Evolutionary conservation across 1,284 basidiomycete species (phyloP).

Genomic region (Ganoderma lingzhi): DNA sequence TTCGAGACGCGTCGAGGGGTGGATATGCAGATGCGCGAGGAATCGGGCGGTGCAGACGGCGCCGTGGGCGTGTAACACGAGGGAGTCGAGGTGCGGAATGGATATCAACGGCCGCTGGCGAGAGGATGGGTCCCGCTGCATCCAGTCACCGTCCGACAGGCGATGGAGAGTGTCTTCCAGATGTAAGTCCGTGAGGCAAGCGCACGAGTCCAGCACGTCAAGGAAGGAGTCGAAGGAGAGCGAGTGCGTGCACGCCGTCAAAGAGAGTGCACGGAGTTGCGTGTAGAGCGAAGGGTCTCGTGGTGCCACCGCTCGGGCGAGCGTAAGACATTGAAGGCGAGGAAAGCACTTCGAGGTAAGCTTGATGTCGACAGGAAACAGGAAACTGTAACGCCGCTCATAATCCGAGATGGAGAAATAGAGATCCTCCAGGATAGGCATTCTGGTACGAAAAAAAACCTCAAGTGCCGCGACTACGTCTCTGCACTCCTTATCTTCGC

Average conservation of each 20-base stretch:
- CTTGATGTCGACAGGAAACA: neutral
- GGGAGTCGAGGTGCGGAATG: neutral
- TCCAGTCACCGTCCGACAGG: neutral
- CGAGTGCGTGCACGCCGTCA: neutral
- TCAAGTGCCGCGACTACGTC: no score
- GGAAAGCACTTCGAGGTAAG: neutral
- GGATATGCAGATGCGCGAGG: neutral
- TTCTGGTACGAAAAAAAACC: no score
- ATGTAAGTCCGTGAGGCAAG: neutral
- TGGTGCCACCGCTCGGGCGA: neutral
- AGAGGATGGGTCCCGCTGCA: neutral
- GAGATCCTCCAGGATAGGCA: no score
- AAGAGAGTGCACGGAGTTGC: neutral
- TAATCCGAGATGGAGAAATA: no score
- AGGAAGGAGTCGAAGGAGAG: neutral
- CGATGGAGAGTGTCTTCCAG: neutral
- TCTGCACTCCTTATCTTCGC: no score
- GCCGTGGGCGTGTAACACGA: neutral
- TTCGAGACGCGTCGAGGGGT: neutral
- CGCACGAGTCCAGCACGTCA: neutral
- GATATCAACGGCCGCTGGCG: neutral
- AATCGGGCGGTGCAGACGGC: neutral
- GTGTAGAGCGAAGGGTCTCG: neutral
- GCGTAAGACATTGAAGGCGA: neutral
- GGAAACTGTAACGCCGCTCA: no score